A percentile compares a stretch with the other conserved stretches of the same genome.
phyloP scores from a whole-genome alignment of 805 yeast genomes.

The Ogataea naganishii region DNA sequence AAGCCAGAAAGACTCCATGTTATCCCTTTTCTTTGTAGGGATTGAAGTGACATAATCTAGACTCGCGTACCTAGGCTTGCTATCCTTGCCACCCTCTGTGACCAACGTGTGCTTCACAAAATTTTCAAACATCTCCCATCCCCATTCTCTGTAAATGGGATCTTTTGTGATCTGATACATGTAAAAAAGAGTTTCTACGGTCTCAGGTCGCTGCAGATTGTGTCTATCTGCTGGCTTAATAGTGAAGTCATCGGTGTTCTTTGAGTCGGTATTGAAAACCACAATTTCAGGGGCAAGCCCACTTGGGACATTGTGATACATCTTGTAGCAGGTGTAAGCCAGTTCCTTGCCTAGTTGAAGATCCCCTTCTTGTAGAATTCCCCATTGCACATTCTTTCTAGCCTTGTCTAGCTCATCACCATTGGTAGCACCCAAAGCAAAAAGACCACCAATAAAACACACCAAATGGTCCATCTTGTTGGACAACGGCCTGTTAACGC shows the following conservation, averaged over 20 bases:
- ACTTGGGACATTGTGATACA: conserved; percentile 67
- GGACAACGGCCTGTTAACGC: conserved; percentile 51
- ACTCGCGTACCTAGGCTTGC: conserved; percentile 44
- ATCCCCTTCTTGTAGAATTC: conserved; percentile 47
- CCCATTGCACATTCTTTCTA: conserved; percentile 48
- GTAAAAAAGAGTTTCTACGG: conserved; percentile 81
- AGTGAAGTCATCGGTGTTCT: conserved; percentile 43
- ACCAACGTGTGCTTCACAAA: conserved; percentile 55
- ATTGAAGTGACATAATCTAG: conserved; percentile 58
- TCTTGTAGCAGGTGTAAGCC: conserved; percentile 72
- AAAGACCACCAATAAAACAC: conserved; percentile 83
- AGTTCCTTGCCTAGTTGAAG: conserved; percentile 64
- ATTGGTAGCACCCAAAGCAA: conserved; percentile 83
- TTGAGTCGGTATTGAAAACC: conserved; percentile 57
- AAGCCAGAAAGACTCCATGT: conserved; percentile 88
- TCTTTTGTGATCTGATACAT: conserved; percentile 76
- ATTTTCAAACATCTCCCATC: conserved; percentile 72
- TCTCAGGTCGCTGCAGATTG: conserved; percentile 88
- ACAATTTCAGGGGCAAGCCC: conserved; percentile 89
- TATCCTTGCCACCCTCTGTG: conserved; percentile 36
- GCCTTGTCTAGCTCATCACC: conserved; percentile 57
- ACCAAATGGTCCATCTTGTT: conserved; percentile 89
- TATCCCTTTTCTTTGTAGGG: conserved; percentile 49
- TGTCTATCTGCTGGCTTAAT: conserved; percentile 71
- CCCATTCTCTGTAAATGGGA: conserved; percentile 78